Conservation (phyloP, 768 basidiomycete species). For the Tulasnella sp. region DNA sequence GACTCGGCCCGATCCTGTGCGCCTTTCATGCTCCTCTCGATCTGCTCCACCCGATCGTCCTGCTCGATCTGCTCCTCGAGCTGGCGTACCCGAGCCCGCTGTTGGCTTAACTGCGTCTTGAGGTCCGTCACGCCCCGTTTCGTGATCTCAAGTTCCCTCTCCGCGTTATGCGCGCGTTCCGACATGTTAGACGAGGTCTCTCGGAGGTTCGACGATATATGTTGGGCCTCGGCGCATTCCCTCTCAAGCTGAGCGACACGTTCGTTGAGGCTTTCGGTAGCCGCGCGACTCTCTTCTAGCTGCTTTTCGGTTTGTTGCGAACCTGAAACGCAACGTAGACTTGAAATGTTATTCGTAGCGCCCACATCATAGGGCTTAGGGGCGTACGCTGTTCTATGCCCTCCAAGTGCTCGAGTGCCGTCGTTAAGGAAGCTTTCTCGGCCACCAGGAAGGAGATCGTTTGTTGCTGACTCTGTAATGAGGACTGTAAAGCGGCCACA, state of each 20-base stretch:
- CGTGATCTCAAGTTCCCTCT: constrained; percentile 62
- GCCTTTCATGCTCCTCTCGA: constrained; percentile 63
- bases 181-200: constrained; percentile 5
- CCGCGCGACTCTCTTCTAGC: constrained; percentile 42
- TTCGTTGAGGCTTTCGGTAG: constrained; percentile 33
- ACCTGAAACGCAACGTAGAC: neutral
- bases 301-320: constrained; percentile 31
- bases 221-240: neutral
- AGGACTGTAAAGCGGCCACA: constrained; percentile 13
- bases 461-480: constrained; percentile 38
- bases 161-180: constrained; percentile 8
- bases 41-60: constrained; percentile 66
- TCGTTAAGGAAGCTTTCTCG: constrained; percentile 50
- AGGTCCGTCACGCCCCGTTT: constrained; percentile 43
- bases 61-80: constrained; percentile 73
- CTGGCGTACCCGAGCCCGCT: constrained; percentile 51
- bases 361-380: too few species aligned
- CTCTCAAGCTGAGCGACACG: constrained; percentile 3
- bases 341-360: neutral
- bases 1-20: constrained; percentile 75
- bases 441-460: constrained; percentile 68
- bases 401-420: constrained; percentile 45
- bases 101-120: constrained; percentile 42
- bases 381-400: constrained; percentile 49
- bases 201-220: neutral